phyloP scores from a whole-genome alignment of 441 rosid species.

The Erysimum pusillum region DNA sequence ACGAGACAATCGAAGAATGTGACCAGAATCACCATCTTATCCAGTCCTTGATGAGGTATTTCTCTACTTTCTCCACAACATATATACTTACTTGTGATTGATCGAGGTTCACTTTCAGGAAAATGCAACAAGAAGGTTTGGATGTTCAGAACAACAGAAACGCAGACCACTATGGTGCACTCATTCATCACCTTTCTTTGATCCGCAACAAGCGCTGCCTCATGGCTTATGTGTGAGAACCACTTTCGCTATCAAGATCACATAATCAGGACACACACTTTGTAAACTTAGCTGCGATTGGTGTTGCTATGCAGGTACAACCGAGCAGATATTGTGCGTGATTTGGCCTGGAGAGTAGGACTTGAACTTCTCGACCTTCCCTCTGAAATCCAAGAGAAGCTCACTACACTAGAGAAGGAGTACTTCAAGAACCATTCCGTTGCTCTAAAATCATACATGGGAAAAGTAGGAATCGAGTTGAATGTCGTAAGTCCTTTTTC shows the following conservation, averaged over 20 bases:
- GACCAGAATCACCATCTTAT: slow-evolving; percentile 72
- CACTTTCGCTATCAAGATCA: not conserved
- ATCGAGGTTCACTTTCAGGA: slow-evolving; percentile 53
- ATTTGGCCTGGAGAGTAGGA: slow-evolving; percentile 79
- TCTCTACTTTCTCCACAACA: not conserved
- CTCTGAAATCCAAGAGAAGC: slow-evolving; percentile 76
- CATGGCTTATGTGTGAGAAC: slow-evolving; percentile 81
- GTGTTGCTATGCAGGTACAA: slow-evolving; percentile 64
- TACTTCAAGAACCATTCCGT: slow-evolving; percentile 73
- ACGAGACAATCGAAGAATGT: slow-evolving; percentile 78
- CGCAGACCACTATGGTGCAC: slow-evolving; percentile 89
- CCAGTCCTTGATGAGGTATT: slow-evolving; percentile 80
- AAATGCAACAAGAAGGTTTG: slow-evolving; percentile 87
- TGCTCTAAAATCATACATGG: slow-evolving; percentile 77
- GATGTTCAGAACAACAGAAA: slow-evolving; percentile 81
- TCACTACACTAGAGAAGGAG: slow-evolving; percentile 69
- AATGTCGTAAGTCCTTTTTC: slow-evolving; percentile 66
- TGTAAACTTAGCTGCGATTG: not conserved
- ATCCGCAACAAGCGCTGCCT: slow-evolving; percentile 90
- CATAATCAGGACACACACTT: not conserved
- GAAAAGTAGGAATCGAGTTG: slow-evolving; percentile 71
- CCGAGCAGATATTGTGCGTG: slow-evolving; percentile 79
- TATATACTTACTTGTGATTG: not conserved
- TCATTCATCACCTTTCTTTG: slow-evolving; percentile 84
- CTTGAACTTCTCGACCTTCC: slow-evolving; percentile 81